A percentile compares a stretch with the other conserved stretches of the same genome.
Conservation (phyloP, 805 yeast species). For the Jamesozyma spencerorum region DNA sequence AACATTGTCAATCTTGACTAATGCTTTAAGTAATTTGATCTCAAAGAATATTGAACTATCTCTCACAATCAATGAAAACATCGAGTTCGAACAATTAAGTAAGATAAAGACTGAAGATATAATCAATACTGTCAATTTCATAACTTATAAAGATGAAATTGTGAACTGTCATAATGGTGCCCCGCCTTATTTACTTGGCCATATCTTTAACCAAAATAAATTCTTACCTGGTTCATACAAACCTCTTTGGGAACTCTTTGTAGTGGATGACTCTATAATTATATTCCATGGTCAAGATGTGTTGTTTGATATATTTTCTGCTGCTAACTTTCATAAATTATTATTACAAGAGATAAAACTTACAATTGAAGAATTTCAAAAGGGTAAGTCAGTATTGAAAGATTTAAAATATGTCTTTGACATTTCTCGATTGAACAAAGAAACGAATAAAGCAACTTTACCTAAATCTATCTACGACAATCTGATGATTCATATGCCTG, state of each 20-base stretch:
- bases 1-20: constrained; percentile 11
- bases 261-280: constrained; percentile 21
- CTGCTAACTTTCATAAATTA: constrained; percentile 23
- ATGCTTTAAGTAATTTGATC: constrained; percentile 18
- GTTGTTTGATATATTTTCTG: constrained; percentile 26
- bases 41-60: constrained; percentile 18
- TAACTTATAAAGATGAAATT: constrained; percentile 18
- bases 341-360: constrained; percentile 15
- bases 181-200: constrained; percentile 23
- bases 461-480: constrained; percentile 24
- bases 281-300: constrained; percentile 27
- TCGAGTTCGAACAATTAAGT: constrained; percentile 17
- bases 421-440: background rate
- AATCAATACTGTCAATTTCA: constrained; percentile 19
- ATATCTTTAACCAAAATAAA: constrained; percentile 19
- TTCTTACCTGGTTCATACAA: constrained; percentile 16
- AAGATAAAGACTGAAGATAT: constrained; percentile 17
- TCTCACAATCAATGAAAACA: constrained; percentile 17
- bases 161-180: constrained; percentile 22
- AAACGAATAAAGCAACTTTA: constrained; percentile 1
- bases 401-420: constrained; percentile 6
- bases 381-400: background rate
- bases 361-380: background rate
- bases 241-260: constrained; percentile 23
- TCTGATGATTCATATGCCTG: constrained; percentile 20